Evolutionary conservation across 345 rosid genomes (phyloP), one percentile per base, ranked within the genome.

Genomic region (Boechera stricta): DNA sequence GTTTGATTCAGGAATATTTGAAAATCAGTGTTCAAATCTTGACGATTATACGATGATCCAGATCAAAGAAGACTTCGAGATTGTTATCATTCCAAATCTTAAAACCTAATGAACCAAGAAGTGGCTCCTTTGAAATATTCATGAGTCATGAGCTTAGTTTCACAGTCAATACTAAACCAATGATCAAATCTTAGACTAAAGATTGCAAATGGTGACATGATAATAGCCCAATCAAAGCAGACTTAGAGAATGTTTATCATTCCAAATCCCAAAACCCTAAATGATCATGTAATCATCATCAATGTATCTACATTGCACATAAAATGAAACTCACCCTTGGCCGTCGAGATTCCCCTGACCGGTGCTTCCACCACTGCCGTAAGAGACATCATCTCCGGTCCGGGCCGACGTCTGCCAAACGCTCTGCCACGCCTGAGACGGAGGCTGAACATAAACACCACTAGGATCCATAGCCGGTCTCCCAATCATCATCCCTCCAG

Each of bases 381-480:
- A 89, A 16, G 92, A 84, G 4, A 82, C 98, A 69, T 87, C 97
- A 45, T 92, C 93, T 0, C 83, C 84, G 2, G 90, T 60, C 1
- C 84, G 84, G 0, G 90, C 84, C 1, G 90, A 56, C n/a, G 85
- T 82, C 88, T 92, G 93, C 97, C 97, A 92, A 28, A 88, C 95
- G 38, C 92, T 88, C 81, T 94, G 97, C 98, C 98, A 94, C 6
- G 97, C 91, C 85, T 92, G 98, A 31, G 95, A 92, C 7, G 97
- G 98, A 7, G 97, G 93, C 82, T 92, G 97, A 5, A 79, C 85
- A 63, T 85, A 88, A 44, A 90, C 87, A 4, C 91, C 92, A 39
- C 83, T 64, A 16, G 93, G 96, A 49, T 91, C 97, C 75, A 91
- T 77, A 7, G 92, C 96, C 0, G 98, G 98, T 71, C 91, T 82